Evolutionary conservation across 2,329 filamentous ascomycete species (phyloP).

Genomic region (Alternaria panax): DNA sequence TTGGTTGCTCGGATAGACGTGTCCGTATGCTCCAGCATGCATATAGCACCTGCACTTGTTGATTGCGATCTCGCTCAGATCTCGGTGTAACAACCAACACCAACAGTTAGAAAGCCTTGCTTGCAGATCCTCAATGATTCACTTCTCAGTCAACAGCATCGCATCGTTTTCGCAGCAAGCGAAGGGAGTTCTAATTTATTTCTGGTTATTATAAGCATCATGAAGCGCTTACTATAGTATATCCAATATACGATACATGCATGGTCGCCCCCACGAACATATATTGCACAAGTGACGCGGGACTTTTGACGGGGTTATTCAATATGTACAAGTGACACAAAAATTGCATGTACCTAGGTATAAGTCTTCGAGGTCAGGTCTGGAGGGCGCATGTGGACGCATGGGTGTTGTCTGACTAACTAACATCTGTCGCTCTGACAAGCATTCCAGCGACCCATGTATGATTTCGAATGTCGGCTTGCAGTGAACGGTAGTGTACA

Average conservation of each 20-base stretch:
- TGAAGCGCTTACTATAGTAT: constrained; percentile 6
- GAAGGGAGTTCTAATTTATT: constrained; percentile 2
- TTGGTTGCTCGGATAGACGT: background rate
- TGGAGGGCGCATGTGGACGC: constrained; percentile 1
- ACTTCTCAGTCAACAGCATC: constrained; percentile 1
- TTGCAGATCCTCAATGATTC: background rate
- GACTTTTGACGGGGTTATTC: background rate
- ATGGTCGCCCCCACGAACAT: constrained; percentile 5
- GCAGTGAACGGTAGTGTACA: background rate
- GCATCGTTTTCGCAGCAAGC: constrained; percentile 1
- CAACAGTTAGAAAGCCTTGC: background rate
- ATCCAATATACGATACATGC: constrained; percentile 8
- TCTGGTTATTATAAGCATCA: constrained; percentile 5
- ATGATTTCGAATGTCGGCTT: background rate
- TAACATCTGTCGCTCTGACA: background rate
- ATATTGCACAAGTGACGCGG: constrained; percentile 1
- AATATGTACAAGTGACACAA: constrained; percentile 6
- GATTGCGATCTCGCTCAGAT: background rate
- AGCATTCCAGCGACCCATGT: background rate
- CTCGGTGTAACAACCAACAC: background rate
- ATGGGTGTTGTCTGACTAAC: background rate
- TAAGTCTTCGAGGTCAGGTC: background rate
- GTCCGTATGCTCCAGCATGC: background rate
- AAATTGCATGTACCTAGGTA: background rate
- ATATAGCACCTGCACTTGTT: background rate